phyloP scores from a whole-genome alignment of 2,329 filamentous ascomycete genomes.

The Fusarium multiceps region DNA sequence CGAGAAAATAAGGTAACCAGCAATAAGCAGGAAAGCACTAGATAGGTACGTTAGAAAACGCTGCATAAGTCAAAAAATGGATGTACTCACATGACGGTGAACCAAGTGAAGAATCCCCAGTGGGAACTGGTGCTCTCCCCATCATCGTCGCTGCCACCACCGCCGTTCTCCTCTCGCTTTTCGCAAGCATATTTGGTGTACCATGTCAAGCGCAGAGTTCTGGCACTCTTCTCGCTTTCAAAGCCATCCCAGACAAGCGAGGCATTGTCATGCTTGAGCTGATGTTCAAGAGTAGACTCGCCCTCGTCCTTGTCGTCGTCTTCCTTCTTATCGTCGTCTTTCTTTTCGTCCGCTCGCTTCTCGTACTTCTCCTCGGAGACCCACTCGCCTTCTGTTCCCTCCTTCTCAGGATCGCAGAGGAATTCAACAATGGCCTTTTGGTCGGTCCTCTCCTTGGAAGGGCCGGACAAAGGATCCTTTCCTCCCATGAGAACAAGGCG shows the following conservation, averaged over 20 bases:
- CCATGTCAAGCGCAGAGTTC: conserved; percentile 83
- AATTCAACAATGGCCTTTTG: conserved; percentile 88
- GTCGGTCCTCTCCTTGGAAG: conserved; percentile 59
- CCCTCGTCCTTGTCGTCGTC: conserved; percentile 53
- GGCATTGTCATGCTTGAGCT: conserved; percentile 65
- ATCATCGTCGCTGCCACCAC: conserved; percentile 48
- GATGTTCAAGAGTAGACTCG: conserved; percentile 59
- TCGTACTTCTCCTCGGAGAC: conserved; percentile 67
- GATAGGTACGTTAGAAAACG: conserved; percentile 41
- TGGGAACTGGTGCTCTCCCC: conserved; percentile 62
- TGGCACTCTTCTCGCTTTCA: conserved; percentile 65
- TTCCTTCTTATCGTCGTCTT: conserved; percentile 43
- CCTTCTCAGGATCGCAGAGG: conserved; percentile 77
- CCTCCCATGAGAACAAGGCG: conserved; percentile 75
- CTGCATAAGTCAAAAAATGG: too few relatives aligned
- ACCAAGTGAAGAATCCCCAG: conserved; percentile 99
- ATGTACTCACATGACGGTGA: conserved; percentile 84
- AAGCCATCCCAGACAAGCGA: conserved; percentile 84
- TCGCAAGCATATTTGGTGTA: conserved; percentile 89
- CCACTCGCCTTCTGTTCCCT: conserved; percentile 79
- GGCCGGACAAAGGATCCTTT: conserved; percentile 63
- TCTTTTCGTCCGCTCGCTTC: conserved; percentile 46
- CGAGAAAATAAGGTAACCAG: conserved; percentile 95
- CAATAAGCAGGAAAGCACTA: conserved; percentile 85
- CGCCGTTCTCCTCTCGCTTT: conserved; percentile 58